These are phyloP conservation scores for Camelina hispida DNA, from an alignment of 345 rosid species.

Conservation along the genomic window DNA sequence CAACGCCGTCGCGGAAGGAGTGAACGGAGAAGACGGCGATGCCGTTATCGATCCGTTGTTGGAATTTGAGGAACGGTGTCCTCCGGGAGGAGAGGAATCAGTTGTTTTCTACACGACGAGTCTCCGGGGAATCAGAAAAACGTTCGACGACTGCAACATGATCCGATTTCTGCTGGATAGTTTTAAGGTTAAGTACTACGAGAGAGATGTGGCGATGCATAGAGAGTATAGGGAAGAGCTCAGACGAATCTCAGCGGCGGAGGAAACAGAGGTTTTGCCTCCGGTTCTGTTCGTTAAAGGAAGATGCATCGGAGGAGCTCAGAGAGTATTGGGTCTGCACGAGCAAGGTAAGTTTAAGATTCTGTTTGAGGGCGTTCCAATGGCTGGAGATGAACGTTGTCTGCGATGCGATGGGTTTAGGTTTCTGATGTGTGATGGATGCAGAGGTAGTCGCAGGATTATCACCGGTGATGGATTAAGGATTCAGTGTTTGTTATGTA, in stretches of 20 bases:
- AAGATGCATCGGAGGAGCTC: constrained; percentile 85
- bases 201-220: constrained; percentile 88
- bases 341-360: constrained; percentile 75
- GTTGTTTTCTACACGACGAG: constrained; percentile 81
- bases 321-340: constrained; percentile 61
- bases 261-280: constrained; percentile 60
- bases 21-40: constrained; percentile 31
- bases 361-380: constrained; percentile 63
- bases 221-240: constrained; percentile 70
- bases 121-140: constrained; percentile 79
- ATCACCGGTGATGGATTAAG: constrained; percentile 43
- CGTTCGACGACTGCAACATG: constrained; percentile 79
- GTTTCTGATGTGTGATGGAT: constrained; percentile 68
- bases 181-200: constrained; percentile 61
- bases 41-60: constrained; percentile 43
- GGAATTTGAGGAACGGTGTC: constrained; percentile 64
- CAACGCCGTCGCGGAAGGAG: not conserved
- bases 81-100: constrained; percentile 68
- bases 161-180: constrained; percentile 72
- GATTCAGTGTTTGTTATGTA: constrained; percentile 63
- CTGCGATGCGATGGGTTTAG: constrained; percentile 62
- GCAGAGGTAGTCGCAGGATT: constrained; percentile 74
- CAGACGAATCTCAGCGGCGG: constrained; percentile 51
- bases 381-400: constrained; percentile 48
- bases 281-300: constrained; percentile 85